Base-by-base conservation (phyloP, 495 filamentous ascomycete species). In the Penicillium macrosclerotiorum region DNA sequence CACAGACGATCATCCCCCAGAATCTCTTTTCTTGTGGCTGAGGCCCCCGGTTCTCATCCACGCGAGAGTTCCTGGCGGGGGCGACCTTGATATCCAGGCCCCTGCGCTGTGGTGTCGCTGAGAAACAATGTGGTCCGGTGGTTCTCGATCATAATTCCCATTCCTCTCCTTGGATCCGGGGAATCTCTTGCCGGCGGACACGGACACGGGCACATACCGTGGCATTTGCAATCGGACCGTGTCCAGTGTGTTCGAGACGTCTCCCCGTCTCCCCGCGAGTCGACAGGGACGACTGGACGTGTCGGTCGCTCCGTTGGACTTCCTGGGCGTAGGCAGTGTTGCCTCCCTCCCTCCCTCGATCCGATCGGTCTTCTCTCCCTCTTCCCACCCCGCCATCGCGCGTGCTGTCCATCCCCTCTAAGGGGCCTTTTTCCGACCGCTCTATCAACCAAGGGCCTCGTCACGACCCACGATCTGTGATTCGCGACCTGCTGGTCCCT, bases 41-140 rank as follows among this genome's bases (percentile, higher is more conserved):
- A 32, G 17, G 40, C 24, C n/a, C 27, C 42, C 34, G 44, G 40
- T 37, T 29, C 39, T 29, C 37, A 35, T 33, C 31, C 47, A 32
- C 33, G 29, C 45, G 18, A 32, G 25, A 11, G 37, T 39, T 24
- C 33, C 46, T 34, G 33, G 46, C 42, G 41, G 51, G 45, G 42
- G 35, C 35, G 22, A 46, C 34, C 26, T 45, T n/a, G 31, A 29
- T 31, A 18, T 20, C 44, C 30, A 33, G 26, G 35, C 12, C 46
- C 33, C 40, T 45, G 54, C 54, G 47, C 34, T 52, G 41, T 45
- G 47, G 51, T 45, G 34, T 23, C 47, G 42, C 38, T 16, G 37
- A 33, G 62, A 63, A 66, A 72, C 63, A 62, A 68, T 72, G 67
- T 59, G 57, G 63, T 51, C 50, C 47, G 41, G 55, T 57, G 55